Conservation (phyloP, 345 rosid species). For the Streptanthus diversifolius region DNA sequence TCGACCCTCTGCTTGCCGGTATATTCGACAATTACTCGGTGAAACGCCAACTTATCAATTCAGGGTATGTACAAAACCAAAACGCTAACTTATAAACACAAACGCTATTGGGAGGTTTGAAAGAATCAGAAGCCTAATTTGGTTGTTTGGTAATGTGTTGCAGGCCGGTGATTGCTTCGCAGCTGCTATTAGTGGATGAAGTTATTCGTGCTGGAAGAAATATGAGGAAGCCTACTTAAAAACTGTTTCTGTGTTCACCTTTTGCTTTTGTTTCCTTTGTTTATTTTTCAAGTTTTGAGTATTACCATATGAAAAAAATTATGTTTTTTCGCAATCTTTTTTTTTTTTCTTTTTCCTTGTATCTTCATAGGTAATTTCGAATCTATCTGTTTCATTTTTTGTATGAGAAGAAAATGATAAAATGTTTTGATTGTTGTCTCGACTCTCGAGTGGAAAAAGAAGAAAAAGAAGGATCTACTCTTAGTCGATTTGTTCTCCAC, state of each 20-base stretch:
- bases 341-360: not conserved
- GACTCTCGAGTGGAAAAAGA: not conserved
- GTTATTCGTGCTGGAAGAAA: conserved; percentile 96
- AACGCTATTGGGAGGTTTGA: not conserved
- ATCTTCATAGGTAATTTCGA: not conserved
- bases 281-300: not conserved
- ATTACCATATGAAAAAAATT: not conserved
- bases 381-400: not conserved
- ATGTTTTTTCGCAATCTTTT: not conserved
- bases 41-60: conserved; percentile 87
- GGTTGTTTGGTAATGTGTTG: conserved; percentile 15
- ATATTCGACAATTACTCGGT: conserved; percentile 93
- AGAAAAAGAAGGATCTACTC: not conserved
- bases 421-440: not conserved
- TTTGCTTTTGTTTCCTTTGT: not conserved
- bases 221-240: conserved; percentile 87
- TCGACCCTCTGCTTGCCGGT: conserved; percentile 89
- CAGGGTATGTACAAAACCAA: conserved; percentile 56
- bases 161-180: conserved; percentile 96
- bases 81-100: not conserved
- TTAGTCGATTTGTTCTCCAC: not conserved
- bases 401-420: not conserved
- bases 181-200: conserved; percentile 91
- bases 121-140: not conserved
- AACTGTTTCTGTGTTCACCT: not conserved